Percentiles rank a stretch among this genome's conserved stretches.
These are phyloP conservation scores for Silene coronaria DNA, from an alignment of 179 eudicot species.

Conservation along the genomic window DNA sequence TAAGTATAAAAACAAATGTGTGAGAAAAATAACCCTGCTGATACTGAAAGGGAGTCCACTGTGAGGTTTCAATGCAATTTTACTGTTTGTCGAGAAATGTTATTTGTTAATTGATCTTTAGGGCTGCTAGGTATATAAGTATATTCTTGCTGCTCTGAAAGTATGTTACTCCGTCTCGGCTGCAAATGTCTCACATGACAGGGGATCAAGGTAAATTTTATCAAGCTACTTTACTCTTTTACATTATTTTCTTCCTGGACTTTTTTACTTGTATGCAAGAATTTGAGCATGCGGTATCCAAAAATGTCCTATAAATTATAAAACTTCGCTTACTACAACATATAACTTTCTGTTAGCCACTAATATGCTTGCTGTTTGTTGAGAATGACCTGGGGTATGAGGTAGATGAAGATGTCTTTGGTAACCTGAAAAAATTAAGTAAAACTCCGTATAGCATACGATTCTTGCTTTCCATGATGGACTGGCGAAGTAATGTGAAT, in stretches of 20 bases:
- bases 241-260: no score
- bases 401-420: no score
- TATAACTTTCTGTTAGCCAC: background rate
- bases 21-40: conserved; percentile 4
- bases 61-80: background rate
- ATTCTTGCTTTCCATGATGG: conserved; percentile 17
- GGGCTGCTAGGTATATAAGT: conserved; percentile 7
- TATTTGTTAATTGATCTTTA: background rate
- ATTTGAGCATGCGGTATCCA: background rate
- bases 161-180: background rate
- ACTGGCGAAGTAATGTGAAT: conserved; percentile 11
- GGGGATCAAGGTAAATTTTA: conserved; percentile 18
- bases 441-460: conserved; percentile 12
- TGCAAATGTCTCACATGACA: background rate
- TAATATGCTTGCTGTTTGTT: conserved; percentile 3
- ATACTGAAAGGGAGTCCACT: background rate
- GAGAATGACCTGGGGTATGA: conserved; percentile 3
- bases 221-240: background rate
- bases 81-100: background rate
- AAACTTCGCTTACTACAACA: background rate
- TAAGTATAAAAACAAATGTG: background rate
- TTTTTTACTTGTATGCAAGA: background rate
- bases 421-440: background rate
- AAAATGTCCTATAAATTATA: background rate
- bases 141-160: background rate